Conservation (phyloP, 2,329 filamentous ascomycete species). For the Lachnellula willkommii region DNA sequence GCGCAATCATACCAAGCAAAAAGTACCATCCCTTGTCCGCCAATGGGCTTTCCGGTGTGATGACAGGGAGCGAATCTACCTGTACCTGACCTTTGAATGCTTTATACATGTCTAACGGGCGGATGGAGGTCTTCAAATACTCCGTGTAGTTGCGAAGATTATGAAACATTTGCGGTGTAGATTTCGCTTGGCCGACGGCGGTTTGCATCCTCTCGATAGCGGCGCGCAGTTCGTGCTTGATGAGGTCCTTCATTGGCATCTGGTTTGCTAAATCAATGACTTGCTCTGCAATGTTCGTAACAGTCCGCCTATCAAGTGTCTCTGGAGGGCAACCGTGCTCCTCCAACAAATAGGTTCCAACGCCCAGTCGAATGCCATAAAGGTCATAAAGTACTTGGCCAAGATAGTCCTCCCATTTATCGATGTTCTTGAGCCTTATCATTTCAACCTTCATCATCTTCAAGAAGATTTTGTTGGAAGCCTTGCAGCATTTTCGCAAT, state of each 20-base stretch:
- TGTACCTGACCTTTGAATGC: conserved; percentile 74
- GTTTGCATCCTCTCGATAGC: conserved; percentile 93
- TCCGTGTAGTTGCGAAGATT: conserved; percentile 79
- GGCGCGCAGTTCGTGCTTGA: conserved; percentile 83
- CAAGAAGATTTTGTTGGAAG: conserved; percentile 80
- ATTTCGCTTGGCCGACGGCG: conserved; percentile 73
- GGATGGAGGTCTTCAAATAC: conserved; percentile 77
- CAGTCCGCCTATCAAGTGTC: conserved; percentile 72
- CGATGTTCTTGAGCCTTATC: conserved; percentile 66
- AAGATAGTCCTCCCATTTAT: conserved; percentile 81
- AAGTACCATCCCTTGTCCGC: conserved; percentile 90
- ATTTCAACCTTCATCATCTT: conserved; percentile 86
- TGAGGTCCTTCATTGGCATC: conserved; percentile 83
- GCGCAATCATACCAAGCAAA: conserved; percentile 77
- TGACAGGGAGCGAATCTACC: conserved; percentile 65
- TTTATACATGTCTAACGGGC: conserved; percentile 72
- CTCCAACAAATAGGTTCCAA: conserved; percentile 58
- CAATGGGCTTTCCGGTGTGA: conserved; percentile 62
- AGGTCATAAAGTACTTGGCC: conserved; percentile 80
- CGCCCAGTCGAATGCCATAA: conserved; percentile 72
- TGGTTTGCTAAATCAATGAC: conserved; percentile 75
- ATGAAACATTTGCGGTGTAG: conserved; percentile 73
- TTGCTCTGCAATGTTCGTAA: conserved; percentile 76
- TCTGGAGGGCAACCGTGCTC: conserved; percentile 79
- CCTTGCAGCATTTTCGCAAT: conserved; percentile 77